phyloP scores from a whole-genome alignment of 129 eudicot species.

The Saposhnikovia divaricata region DNA sequence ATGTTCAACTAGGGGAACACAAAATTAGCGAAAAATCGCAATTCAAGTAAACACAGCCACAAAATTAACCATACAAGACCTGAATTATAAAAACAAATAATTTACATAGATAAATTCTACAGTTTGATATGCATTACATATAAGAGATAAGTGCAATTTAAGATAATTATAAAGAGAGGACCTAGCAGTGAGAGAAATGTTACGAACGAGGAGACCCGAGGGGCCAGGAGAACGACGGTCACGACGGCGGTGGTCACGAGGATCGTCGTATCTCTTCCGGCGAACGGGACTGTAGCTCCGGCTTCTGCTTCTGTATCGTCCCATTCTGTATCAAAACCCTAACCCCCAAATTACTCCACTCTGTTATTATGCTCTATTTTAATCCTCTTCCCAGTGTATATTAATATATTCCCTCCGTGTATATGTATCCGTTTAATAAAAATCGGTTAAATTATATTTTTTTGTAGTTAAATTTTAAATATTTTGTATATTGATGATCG shows the following conservation, averaged over 20 bases:
- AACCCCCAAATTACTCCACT: neutral
- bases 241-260: slow-evolving; percentile 18
- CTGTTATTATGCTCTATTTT: too few relatives aligned
- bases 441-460: too few relatives aligned
- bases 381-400: too few relatives aligned
- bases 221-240: slow-evolving; percentile 65
- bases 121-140: too few relatives aligned
- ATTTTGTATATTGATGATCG: too few relatives aligned
- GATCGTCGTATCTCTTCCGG: slow-evolving; percentile 42
- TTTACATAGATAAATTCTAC: neutral
- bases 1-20: too few relatives aligned
- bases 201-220: slow-evolving; percentile 85
- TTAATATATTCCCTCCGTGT: too few relatives aligned
- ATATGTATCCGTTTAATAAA: too few relatives aligned
- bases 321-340: slow-evolving; percentile 1
- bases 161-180: neutral
- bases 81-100: too few relatives aligned
- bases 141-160: neutral
- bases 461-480: too few relatives aligned
- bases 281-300: slow-evolving; percentile 47
- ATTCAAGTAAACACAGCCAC: too few relatives aligned
- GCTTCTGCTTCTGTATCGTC: slow-evolving; percentile 50
- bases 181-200: slow-evolving; percentile 77
- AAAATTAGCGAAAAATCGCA: neutral
- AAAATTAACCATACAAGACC: neutral